A percentile compares a stretch with the other conserved stretches of the same genome.
phyloP scores from a whole-genome alignment of 129 eudicot species.

The Mikania micrantha region DNA sequence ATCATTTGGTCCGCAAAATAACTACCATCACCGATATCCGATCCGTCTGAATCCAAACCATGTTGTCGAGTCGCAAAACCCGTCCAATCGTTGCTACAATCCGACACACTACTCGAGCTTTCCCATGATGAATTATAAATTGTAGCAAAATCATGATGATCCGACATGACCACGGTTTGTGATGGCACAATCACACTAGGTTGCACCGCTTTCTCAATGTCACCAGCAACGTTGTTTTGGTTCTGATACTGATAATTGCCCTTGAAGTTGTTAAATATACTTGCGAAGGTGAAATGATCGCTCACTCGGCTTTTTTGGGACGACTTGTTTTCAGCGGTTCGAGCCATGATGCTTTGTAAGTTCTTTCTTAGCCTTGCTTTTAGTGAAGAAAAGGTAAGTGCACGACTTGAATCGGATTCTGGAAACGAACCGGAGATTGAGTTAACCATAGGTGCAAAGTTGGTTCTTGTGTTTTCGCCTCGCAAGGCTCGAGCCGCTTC shows the following conservation, averaged over 20 bases:
- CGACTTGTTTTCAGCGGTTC: conserved; percentile 45
- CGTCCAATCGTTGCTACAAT: conserved; percentile 48
- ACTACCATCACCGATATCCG: conserved; percentile 47
- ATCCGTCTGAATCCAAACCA: conserved; percentile 54
- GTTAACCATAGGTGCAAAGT: conserved; percentile 36
- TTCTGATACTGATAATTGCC: conserved; percentile 32
- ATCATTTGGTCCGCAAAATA: conserved; percentile 37
- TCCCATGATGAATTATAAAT: conserved; percentile 49
- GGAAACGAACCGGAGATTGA: conserved; percentile 6
- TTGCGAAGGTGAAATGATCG: conserved; percentile 80
- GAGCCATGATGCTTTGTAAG: conserved; percentile 62
- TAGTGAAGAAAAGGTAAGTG: conserved; percentile 59
- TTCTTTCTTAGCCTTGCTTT: conserved; percentile 77
- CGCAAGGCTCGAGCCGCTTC: conserved; percentile 81
- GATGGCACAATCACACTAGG: conserved; percentile 79
- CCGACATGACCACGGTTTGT: conserved; percentile 10
- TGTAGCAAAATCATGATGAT: conserved; percentile 27
- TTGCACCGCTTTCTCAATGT: conserved; percentile 60
- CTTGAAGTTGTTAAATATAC: conserved; percentile 58
- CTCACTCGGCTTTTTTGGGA: conserved; percentile 59
- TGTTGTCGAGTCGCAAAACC: conserved; percentile 31
- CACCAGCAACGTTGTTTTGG: conserved; percentile 13
- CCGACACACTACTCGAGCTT: conserved; percentile 49
- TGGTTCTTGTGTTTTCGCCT: conserved; percentile 72
- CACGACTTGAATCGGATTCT: conserved; percentile 30